Conservation (phyloP, 345 rosid genomes). For the Arabidopsis arenosa region DNA sequence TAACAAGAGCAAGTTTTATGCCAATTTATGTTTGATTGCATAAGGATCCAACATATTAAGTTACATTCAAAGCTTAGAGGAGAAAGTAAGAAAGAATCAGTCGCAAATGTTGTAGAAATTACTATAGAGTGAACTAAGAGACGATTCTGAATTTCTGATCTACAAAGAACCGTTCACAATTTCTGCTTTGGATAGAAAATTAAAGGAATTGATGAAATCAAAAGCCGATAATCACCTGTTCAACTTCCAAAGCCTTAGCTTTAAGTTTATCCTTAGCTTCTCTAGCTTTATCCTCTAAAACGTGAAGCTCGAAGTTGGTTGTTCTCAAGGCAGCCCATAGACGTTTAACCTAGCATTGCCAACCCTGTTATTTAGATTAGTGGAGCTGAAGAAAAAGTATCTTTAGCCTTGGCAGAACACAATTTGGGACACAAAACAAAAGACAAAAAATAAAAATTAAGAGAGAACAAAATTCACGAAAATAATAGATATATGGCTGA, state of each 20-base stretch:
- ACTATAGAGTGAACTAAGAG: not conserved
- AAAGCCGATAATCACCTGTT: constrained; percentile 35
- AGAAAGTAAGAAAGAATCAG: not conserved
- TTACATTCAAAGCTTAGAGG: not conserved
- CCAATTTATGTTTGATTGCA: not conserved
- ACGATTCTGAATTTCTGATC: not conserved
- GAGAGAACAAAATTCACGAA: no score
- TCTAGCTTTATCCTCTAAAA: constrained; percentile 58
- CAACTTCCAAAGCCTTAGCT: constrained; percentile 40
- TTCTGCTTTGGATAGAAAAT: constrained; percentile 6
- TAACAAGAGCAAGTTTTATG: not conserved
- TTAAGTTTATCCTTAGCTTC: constrained; percentile 58
- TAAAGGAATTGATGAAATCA: constrained; percentile 5
- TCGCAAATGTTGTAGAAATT: not conserved
- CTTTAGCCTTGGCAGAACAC: constrained; percentile 10
- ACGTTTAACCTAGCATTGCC: constrained; percentile 59
- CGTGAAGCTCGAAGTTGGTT: constrained; percentile 79
- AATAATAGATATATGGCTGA: no score
- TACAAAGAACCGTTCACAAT: not conserved
- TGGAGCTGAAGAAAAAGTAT: constrained; percentile 22
- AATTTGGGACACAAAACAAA: not conserved
- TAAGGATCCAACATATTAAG: constrained; percentile 2
- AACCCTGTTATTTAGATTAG: constrained; percentile 49
- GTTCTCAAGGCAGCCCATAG: constrained; percentile 75
- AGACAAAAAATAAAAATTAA: no score